Evolutionary conservation across 2,329 filamentous ascomycete genomes (phyloP), one percentile per base, ranked within the genome.

Genomic region (Ophiosphaerella herpotricha): DNA sequence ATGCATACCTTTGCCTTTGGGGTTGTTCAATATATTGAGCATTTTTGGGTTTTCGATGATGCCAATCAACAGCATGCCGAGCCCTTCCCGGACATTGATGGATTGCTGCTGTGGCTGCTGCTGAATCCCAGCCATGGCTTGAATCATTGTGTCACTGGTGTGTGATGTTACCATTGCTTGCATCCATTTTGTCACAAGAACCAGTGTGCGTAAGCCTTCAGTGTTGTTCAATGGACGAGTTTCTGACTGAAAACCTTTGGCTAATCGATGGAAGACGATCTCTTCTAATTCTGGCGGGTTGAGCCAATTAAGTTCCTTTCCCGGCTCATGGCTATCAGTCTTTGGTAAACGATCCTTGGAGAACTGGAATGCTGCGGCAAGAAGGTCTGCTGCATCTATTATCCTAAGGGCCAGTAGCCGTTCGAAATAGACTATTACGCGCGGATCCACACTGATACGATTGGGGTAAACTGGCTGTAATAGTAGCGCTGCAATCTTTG

Each of bases 61-160:
- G 0, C 82, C 80, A 41, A 88, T 73, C 5, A 88, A 72, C 14
- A 90, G 75, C 64, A 86, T 81, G 2, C 86, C 82, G 52, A 90
- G 81, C 0, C 84, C 86, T 39, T 85, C 82, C 16, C 84, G 80
- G 1, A 85, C 78, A 38, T 80, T 83, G 75, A 85, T 81, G 43
- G 87, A 85, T 29, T 85, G 78, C 68, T 33, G 79, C 71, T 44
- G 81, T 74, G 33, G 81, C 77, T 44, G 79, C 72, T 34, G 80
- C 77, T 69, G 65, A 21, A 71, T 69, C 8, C 71, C 76, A 68
- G 13, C 52, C 61, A 75, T 72, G 33, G 71, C 72, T 34, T 75
- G 68, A 24, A 74, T 66, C 63, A 75, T 70, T 9, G 70, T 70
- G 35, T 74, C 70, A 53, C 63, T 73, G 8, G 70, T 72, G 39